phyloP scores from a whole-genome alignment of 2,329 filamentous ascomycete genomes.

The Dothistroma septosporum region DNA sequence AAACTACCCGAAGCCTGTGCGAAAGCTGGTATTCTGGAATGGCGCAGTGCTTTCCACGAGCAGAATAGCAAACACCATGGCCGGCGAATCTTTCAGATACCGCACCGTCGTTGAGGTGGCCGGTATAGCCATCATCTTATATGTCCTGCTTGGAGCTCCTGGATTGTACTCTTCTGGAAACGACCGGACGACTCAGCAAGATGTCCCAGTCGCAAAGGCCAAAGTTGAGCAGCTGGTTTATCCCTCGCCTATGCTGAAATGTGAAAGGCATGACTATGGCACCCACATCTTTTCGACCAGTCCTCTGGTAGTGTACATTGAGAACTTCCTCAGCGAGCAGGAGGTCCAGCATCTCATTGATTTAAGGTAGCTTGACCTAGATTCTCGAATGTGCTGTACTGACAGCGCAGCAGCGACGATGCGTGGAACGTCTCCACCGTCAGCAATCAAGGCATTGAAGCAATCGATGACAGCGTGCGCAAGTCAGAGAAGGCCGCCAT shows the following conservation, averaged over 20 bases:
- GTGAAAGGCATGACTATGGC: slow-evolving; percentile 37
- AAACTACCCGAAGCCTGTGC: background rate
- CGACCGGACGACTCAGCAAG: background rate
- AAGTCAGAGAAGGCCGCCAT: slow-evolving; percentile 52
- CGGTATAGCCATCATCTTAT: slow-evolving; percentile 31
- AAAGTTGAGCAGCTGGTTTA: slow-evolving; percentile 40
- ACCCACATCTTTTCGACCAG: slow-evolving; percentile 51
- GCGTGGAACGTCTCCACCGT: slow-evolving; percentile 55
- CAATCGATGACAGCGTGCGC: slow-evolving; percentile 46
- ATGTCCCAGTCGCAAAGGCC: slow-evolving; percentile 19
- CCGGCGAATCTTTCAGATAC: slow-evolving; percentile 20
- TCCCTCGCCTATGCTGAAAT: slow-evolving; percentile 38
- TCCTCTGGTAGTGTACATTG: slow-evolving; percentile 57
- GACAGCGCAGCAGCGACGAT: slow-evolving; percentile 31
- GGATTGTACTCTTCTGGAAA: slow-evolving; percentile 17
- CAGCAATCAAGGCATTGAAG: slow-evolving; percentile 47
- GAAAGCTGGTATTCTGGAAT: background rate
- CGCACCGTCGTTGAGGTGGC: slow-evolving; percentile 33
- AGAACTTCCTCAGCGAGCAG: slow-evolving; percentile 13
- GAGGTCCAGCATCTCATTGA: slow-evolving; percentile 35
- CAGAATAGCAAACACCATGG: background rate
- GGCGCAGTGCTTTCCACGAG: background rate
- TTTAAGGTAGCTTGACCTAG: slow-evolving; percentile 45
- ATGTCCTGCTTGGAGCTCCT: slow-evolving; percentile 32
- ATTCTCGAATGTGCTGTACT: background rate